These are phyloP conservation scores for Pelagomonas calceolata DNA, from an alignment of 108 stramenopile species.

Conservation along the genomic window DNA sequence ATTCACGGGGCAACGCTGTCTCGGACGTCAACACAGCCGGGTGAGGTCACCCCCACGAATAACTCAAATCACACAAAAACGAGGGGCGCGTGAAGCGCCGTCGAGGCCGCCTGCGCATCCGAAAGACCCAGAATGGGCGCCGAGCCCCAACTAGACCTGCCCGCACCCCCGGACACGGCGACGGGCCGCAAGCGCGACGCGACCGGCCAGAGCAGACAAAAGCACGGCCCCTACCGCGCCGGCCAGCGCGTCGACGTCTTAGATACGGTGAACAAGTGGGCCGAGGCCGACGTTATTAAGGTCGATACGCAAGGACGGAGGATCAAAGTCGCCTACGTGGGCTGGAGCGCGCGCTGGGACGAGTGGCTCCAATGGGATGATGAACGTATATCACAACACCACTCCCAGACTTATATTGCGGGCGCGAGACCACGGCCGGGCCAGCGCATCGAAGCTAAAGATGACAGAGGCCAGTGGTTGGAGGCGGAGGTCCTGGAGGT, in stretches of 20 bases:
- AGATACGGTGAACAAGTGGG: slow-evolving; percentile 23
- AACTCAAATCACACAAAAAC: no score
- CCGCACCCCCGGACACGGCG: no score
- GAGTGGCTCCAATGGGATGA: slow-evolving; percentile 20
- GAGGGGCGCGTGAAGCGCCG: no score
- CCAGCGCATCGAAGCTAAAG: slow-evolving; percentile 27
- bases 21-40: no score
- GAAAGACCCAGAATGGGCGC: no score
- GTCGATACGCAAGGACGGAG: slow-evolving; percentile 5
- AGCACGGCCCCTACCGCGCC: no score
- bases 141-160: no score
- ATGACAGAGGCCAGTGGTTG: slow-evolving; percentile 23
- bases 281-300: slow-evolving; percentile 19
- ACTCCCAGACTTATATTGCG: slow-evolving; percentile 16
- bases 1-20: no score
- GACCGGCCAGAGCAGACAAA: no score
- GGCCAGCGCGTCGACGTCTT: slow-evolving; percentile 16
- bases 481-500: slow-evolving; percentile 28
- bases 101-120: no score
- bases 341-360: slow-evolving; percentile 27
- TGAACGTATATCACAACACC: slow-evolving; percentile 13
- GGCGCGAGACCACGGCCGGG: slow-evolving; percentile 20
- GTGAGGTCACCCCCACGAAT: no score
- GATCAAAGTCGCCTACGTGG: slow-evolving; percentile 23
- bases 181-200: no score